Base-by-base conservation (phyloP, 2,329 filamentous ascomycete genomes). In the Curvularia lunata region DNA sequence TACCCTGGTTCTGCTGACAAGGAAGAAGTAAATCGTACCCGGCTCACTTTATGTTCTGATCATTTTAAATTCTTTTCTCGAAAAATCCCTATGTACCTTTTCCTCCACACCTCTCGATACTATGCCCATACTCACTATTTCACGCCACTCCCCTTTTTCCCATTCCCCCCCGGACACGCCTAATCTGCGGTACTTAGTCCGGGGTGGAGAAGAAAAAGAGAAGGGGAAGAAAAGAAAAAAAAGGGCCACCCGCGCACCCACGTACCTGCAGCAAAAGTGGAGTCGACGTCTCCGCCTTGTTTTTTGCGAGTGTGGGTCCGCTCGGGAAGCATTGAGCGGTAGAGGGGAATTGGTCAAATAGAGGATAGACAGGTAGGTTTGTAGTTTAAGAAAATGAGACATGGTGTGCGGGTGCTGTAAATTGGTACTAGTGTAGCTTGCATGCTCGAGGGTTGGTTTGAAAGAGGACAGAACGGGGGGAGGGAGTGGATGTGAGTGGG, bases 191-290 rank as follows among this genome's bases (percentile, higher is more conserved):
- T 27, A 27, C 6, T 27, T 27, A 8, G 34, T 5, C 19, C n/a
- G 40, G 40, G 10, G 19, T 18, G 40, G 40, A 10, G 40, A 42
- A 23, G 10, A 2, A 25, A 34, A 16, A 34, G 32, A 34, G 12
- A 34, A 34, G 13, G 9, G 13, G 9, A 16, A 16, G 32, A 34
- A 34, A 42, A 42, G 16, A 25, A 42, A 41, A 42, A 42, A 42
- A 5, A 42, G 19, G 40, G 21, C 19, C 40, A 34, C 32, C 32
- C 32, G 6, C 32, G 13, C 34, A 37, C 16, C 34, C 16, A 42
- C 40, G 40, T 42, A 42, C 40, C 40, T 42, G 40, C 40, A 42
- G 10, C 40, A 42, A 42, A 41, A 42, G 40, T 42, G 40, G 40
- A 42, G 19, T 16, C 40, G 19, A 23, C 12, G 21, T 42, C 40